Base-by-base conservation (phyloP, 495 filamentous ascomycete species). In the Barbatosphaeria neglecta region DNA sequence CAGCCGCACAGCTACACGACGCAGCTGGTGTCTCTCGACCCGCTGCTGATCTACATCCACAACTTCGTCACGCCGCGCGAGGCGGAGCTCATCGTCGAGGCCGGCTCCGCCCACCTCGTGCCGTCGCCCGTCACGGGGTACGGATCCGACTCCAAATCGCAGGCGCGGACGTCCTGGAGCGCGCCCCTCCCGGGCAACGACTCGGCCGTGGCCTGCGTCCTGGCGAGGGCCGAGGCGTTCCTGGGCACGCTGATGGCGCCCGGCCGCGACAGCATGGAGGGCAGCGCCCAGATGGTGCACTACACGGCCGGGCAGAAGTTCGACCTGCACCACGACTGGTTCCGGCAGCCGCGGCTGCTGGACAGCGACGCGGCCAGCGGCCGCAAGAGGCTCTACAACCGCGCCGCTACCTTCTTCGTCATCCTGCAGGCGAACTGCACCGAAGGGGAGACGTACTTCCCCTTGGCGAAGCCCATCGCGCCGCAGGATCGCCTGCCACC, bases 361-460 rank as follows among this genome's bases (percentile, higher is more conserved):
- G 55, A 53, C 10, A 44, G 31, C 22, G 57, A 53, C 16, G 48
- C 49, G 15, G 57, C 51, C 51, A 47, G 41, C 2, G 60, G 62
- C 0, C 46, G 47, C 11, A 50, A 56, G 22, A 44, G 56, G 22
- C 47, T 56, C 38, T 72, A 64, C 47, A 68, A 72, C 44, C 56
- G 70, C 11, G 39, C 64, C 0, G 64, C 68, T 9, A 66, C 62
- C 41, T 61, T 72, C 52, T 68, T 68, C 39, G 63, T 60, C 10
- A 53, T 65, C 31, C 43, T 71, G 46, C 57, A 63, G 55, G 52
- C 37, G 13, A 44, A 51, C 24, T 56, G 60, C 23, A 54, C 50
- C 8, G 65, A 56, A 2, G 64, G 67, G 8, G 66, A 69, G 58
- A 72, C 67, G 0, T 70, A 63, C 64, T 72, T 72, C 47, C 68